Evolutionary conservation across 495 filamentous ascomycete species (phyloP), one percentile per base, ranked within the genome.

Genomic region (Penicillium alfredii): DNA sequence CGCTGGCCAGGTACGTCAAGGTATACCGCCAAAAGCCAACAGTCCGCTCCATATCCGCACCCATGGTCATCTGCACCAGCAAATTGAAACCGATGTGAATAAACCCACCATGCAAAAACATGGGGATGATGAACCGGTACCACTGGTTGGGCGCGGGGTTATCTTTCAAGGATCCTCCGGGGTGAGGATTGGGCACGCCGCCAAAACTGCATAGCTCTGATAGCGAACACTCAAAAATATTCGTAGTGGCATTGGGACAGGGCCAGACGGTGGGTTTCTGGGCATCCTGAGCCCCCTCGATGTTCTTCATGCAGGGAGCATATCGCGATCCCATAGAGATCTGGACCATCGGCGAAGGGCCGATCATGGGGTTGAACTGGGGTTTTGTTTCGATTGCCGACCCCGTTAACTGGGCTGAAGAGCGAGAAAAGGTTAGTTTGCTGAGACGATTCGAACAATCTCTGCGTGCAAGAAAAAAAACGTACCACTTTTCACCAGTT

Each of bases 301-400:
- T 75, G 38, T 78, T 83, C 63, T 88, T 88, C 92, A 98, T 98
- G 60, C 92, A 98, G 4, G 90, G 86, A 4, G 86, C 77, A 56
- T 83, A 98, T 16, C 90, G 78, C 21, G 90, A 86, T 40, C 92
- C 92, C 88, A 97, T 94, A 55, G 92, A 93, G 60, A 98, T 94
- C 44, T 92, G 79, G 18, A 97, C 74, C 46, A 85, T 86, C 3
- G 82, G 73, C 2, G 88, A 93, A 3, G 92, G 92, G 0, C 92
- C 92, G 53, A 98, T 93, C 86, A 98, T 94, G 28, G 84, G 84
- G 59, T 98, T 98, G 67, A 97, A 89, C 8, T 67, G 65, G 4
- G 92, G 93, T 17, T 90, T 69, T 16, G 78, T 94, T 60, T 83
- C 76, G 50, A 98, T 96, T 8, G 88, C 87, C 2, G 78, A 78